A percentile compares a stretch with the other conserved stretches of the same genome.
Conservation (phyloP, 1,284 basidiomycete genomes). For the Ustilago shanxiensis region DNA sequence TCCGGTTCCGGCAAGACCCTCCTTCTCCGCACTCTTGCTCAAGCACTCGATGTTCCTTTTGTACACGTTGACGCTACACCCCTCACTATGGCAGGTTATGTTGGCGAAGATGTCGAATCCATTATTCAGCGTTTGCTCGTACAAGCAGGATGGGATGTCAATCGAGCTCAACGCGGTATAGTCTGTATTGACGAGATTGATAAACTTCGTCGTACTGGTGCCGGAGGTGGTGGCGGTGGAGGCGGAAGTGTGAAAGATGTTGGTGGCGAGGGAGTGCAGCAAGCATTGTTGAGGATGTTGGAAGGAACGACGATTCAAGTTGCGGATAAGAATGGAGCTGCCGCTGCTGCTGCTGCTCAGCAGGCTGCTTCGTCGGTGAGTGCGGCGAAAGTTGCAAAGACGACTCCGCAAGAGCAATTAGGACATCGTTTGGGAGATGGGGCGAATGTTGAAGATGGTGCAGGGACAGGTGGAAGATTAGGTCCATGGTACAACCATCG, state of each 20-base stretch:
- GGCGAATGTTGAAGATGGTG: background rate
- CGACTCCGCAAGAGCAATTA: background rate
- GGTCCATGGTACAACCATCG: constrained; percentile 38
- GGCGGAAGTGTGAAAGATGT: constrained; percentile 83
- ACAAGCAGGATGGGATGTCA: constrained; percentile 46
- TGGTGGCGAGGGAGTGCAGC: constrained; percentile 95
- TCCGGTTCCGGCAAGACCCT: constrained; percentile 72
- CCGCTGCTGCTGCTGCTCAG: constrained; percentile 9
- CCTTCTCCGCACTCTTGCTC: constrained; percentile 50
- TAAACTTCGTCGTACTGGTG: constrained; percentile 77
- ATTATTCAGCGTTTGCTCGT: constrained; percentile 52
- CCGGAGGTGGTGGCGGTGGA: constrained; percentile 70
- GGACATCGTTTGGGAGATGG: background rate
- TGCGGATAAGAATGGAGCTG: constrained; percentile 68
- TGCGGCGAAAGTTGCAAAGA: background rate
- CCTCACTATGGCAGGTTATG: constrained; percentile 59
- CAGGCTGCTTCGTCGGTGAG: background rate
- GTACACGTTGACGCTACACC: constrained; percentile 59
- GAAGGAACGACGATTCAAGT: constrained; percentile 88
- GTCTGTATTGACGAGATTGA: constrained; percentile 97
- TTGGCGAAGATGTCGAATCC: constrained; percentile 60
- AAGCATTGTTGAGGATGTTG: constrained; percentile 88
- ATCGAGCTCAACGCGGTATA: constrained; percentile 72
- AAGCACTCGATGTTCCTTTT: constrained; percentile 57
- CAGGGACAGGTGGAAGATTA: constrained; percentile 5